Conservation (phyloP, 352 stramenopile species). For the Phytophthora europaea region DNA sequence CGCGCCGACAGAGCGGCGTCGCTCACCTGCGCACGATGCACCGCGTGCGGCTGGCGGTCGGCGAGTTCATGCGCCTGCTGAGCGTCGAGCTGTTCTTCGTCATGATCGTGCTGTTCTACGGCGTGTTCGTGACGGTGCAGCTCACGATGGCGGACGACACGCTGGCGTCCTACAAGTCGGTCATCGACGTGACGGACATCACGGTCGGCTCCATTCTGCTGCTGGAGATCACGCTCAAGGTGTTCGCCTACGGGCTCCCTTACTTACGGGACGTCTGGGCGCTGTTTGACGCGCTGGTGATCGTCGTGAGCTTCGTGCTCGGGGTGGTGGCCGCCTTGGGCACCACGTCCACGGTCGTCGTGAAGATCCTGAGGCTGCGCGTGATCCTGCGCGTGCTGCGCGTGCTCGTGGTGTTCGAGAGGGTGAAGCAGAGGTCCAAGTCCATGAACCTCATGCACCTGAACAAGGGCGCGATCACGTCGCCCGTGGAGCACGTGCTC, state of each 20-base stretch:
- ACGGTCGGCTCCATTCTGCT: slow-evolving; percentile 87
- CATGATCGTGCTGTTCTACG: slow-evolving; percentile 89
- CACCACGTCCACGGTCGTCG: slow-evolving; percentile 60
- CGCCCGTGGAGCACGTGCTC: slow-evolving; percentile 84
- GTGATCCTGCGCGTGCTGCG: slow-evolving; percentile 84
- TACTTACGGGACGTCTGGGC: slow-evolving; percentile 79
- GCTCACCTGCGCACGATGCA: slow-evolving; percentile 47
- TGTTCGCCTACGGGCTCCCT: slow-evolving; percentile 81
- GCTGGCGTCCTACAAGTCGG: slow-evolving; percentile 65
- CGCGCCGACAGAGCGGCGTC: slow-evolving; percentile 43
- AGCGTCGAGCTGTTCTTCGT: slow-evolving; percentile 92
- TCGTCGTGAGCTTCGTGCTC: slow-evolving; percentile 82
- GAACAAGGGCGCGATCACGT: slow-evolving; percentile 72
- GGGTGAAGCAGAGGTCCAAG: slow-evolving; percentile 82
- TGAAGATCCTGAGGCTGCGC: slow-evolving; percentile 79
- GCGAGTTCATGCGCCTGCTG: slow-evolving; percentile 86
- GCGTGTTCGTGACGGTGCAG: slow-evolving; percentile 86
- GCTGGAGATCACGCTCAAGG: slow-evolving; percentile 81
- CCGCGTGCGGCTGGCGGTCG: slow-evolving; percentile 60
- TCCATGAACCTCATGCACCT: slow-evolving; percentile 80
- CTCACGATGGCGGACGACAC: slow-evolving; percentile 75
- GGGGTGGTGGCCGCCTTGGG: slow-evolving; percentile 72
- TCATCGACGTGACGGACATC: slow-evolving; percentile 85
- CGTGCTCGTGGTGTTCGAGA: slow-evolving; percentile 89
- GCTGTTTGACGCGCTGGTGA: slow-evolving; percentile 85